These are phyloP conservation scores for Lupinus albus DNA, from an alignment of 306 rosid species.

Conservation along the genomic window DNA sequence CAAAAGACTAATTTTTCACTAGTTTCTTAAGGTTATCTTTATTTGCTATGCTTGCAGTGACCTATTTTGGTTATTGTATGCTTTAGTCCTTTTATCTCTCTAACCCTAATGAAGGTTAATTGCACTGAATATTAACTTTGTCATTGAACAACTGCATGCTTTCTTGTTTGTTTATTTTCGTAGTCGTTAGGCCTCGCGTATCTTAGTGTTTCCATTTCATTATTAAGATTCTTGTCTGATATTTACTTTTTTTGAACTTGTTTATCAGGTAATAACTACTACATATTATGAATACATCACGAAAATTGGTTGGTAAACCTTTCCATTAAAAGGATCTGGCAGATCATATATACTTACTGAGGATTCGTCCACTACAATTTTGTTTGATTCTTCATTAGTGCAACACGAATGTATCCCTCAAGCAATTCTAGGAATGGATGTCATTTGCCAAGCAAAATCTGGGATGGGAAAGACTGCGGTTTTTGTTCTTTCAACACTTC, in stretches of 20 bases:
- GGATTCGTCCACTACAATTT: conserved; percentile 70
- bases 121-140: conserved; percentile 1
- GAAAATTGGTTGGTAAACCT: conserved; percentile 74
- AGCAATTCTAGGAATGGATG: conserved; percentile 81
- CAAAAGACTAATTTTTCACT: background rate
- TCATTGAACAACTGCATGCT: background rate
- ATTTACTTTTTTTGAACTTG: background rate
- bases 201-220: background rate
- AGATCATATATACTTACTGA: conserved; percentile 71
- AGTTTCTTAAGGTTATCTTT: background rate
- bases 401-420: conserved; percentile 85
- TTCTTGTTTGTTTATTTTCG: no score
- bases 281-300: conserved; percentile 61
- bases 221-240: conserved; percentile 22
- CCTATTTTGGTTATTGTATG: conserved; percentile 18
- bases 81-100: background rate
- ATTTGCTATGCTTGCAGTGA: background rate
- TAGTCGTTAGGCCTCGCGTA: background rate
- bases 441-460: conserved; percentile 77
- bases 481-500: conserved; percentile 69
- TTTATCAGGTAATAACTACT: conserved; percentile 71
- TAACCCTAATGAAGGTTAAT: background rate
- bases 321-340: conserved; percentile 68
- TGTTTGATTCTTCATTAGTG: conserved; percentile 69
- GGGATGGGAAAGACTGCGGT: conserved; percentile 84